Base-by-base conservation (phyloP, 2,329 filamentous ascomycete genomes). In the Fusarium sp. region DNA sequence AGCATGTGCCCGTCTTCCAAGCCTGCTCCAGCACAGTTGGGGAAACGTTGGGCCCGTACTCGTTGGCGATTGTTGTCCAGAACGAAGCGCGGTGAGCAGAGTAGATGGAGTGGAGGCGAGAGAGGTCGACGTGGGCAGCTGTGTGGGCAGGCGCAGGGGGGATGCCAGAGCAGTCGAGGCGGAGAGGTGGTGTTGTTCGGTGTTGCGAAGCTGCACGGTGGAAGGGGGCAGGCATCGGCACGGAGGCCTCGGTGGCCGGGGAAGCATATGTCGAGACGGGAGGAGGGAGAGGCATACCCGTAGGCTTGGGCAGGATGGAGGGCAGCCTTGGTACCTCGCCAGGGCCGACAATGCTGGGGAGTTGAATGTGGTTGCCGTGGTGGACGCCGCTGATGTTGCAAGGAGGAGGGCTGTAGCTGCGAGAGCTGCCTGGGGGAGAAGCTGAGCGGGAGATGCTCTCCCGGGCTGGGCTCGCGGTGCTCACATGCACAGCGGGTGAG, bases 31-130 rank as follows among this genome's bases (percentile, higher is more conserved):
- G 86, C 37, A 90, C 85, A 16, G 87, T 85, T 2, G 92, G 89
- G 58, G 89, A 91, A 2, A 87, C 87, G 37, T 90, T 89, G 16
- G 85, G 82, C 62, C 93, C 93, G 78, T 95, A 95, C 77, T 94
- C 92, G 29, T 89, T 85, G 34, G 93, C 93, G 38, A 96, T 88
- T 57, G 89, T 87, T 37, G 89, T 86, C 93, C 93, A 96, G 84
- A 96, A 95, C 10, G 89, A 88, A 60, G 88, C 86, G 50, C 92
- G 90, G 82, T 94, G 93, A 9, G 89, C 85, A 62, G 91, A 88
- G 82, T 95, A 95, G 75, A 95, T 89, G 69, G 89, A 86, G 57
- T 90, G 89, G 27, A 96, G 90, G 57, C 92, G 91, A 31, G 88
- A 85, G 77, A 91, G 87, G 80, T 94, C 91, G 72, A 93, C 87